phyloP scores from a whole-genome alignment of 148 eudicot species.

The Mesembryanthemum crystallinum region DNA sequence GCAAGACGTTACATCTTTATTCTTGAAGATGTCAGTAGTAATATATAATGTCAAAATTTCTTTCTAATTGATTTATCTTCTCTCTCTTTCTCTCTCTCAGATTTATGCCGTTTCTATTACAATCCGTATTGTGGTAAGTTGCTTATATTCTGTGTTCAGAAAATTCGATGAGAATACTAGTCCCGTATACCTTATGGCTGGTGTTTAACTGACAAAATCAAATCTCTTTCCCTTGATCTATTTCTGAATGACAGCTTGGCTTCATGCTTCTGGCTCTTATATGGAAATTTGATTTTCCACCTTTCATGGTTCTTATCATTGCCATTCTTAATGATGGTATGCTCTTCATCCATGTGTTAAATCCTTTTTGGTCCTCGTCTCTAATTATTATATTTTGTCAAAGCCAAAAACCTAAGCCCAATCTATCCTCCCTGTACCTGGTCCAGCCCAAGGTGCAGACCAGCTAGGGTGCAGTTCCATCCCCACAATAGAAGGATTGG shows the following conservation, averaged over 20 bases:
- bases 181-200: neutral
- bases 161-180: neutral
- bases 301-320: slow-evolving; percentile 98
- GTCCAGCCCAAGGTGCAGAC: neutral
- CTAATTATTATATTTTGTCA: neutral
- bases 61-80: neutral
- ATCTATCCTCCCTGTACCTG: neutral
- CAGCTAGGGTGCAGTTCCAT: neutral
- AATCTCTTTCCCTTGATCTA: neutral
- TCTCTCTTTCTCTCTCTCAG: slow-evolving; percentile 38
- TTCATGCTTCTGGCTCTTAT: slow-evolving; percentile 91
- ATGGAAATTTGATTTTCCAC: slow-evolving; percentile 96
- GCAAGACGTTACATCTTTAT: neutral
- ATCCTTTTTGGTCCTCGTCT: neutral
- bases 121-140: slow-evolving; percentile 98
- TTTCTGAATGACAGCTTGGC: slow-evolving; percentile 65
- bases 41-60: no score
- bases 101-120: slow-evolving; percentile 98
- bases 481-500: neutral
- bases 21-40: neutral
- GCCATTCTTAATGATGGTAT: slow-evolving; percentile 97
- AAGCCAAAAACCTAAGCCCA: neutral
- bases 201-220: neutral
- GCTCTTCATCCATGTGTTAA: slow-evolving; percentile 7
- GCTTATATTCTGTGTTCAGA: neutral